A percentile compares a stretch with the other conserved stretches of the same genome.
phyloP scores from a whole-genome alignment of 371 early-diverging fungal species.

The Syncephalastrum sp. region DNA sequence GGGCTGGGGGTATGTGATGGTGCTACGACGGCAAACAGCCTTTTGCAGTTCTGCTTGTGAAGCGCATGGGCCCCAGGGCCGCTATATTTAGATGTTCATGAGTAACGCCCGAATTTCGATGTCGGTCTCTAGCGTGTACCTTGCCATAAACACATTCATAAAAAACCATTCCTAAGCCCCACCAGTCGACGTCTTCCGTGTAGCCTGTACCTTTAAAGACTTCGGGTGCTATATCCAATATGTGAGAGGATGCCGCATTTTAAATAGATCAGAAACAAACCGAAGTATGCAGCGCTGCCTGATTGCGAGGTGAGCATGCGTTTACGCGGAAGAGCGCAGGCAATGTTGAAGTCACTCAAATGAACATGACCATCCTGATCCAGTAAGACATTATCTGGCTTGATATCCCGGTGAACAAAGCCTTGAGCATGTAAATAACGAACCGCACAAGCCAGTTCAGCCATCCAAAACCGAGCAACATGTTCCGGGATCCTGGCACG shows the following conservation, averaged over 20 bases:
- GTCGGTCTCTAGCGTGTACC: constrained; percentile 13
- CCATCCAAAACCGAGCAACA: constrained; percentile 65
- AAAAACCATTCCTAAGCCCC: constrained; percentile 81
- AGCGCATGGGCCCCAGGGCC: constrained; percentile 2
- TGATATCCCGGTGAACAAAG: constrained; percentile 76
- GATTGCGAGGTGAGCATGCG: constrained; percentile 59
- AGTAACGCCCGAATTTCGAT: background rate
- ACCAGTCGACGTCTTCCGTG: constrained; percentile 75
- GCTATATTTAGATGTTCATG: background rate
- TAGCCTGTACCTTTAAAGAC: constrained; percentile 64
- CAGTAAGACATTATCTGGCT: constrained; percentile 78
- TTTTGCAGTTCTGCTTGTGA: constrained; percentile 37
- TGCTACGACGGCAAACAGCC: constrained; percentile 32
- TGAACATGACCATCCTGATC: constrained; percentile 68
- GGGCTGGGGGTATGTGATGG: constrained; percentile 36
- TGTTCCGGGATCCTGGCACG: constrained; percentile 60
- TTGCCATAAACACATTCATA: constrained; percentile 62
- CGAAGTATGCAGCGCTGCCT: constrained; percentile 75
- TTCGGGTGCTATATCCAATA: constrained; percentile 64
- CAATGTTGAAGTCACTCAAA: constrained; percentile 75
- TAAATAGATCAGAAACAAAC: constrained; percentile 49
- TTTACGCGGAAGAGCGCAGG: constrained; percentile 44
- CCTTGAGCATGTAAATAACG: constrained; percentile 69
- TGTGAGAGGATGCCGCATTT: constrained; percentile 34
- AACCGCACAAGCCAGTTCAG: constrained; percentile 68